Evolutionary conservation across 345 rosid genomes (phyloP), one percentile per base, ranked within the genome.

Genomic region (Eucalyptus marginata): DNA sequence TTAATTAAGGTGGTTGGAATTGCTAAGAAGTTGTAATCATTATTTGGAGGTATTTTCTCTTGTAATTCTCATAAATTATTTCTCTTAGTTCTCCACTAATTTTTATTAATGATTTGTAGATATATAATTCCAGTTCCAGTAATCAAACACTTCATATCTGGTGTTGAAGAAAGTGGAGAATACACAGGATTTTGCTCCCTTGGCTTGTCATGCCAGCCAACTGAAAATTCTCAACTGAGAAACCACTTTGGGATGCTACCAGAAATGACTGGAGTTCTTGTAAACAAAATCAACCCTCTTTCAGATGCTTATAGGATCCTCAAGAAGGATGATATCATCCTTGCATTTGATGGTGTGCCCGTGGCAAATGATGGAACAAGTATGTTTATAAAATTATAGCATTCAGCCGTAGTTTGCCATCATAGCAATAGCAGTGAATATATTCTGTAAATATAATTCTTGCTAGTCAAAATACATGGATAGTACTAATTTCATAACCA

Each of bases 341-440:
- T 96, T 84, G 91, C 93, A 40, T 97, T 96, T 89, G 99, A 97
- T 92, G 94, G 94, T 50, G 95, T 96, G 79, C 94, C 93, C 71
- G 94, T 97, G 91, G 97, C 99, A 90, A 97, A 94, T 92, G 97
- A 96, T 94, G 99, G 98, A 92, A 96, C 97, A 84, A 97, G 99
- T 84, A 64, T 62, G 89, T 86, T 81, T 64, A 31, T 81, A 80
- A 31, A 86, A 71, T 87, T 88, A 87, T 87, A 62, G 81, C 66
- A 62, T 87, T 20, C 66, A 87, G 40, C 50, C 6, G 12, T 49
- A 13, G 47, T 56, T 17, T 86, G 20, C 43, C 58, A 86, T 36
- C 83, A 76, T 76, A 22, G 1, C 24, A 36, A 36, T 76, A 20
- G 47, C 83, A 36, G 83, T 36, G 81, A 76, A 76, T 36, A 36